A percentile compares a stretch with the other conserved stretches of the same genome.
Evolutionary conservation across 1,284 basidiomycete species (phyloP).

Genomic region (Singerocomus inundabilis): DNA sequence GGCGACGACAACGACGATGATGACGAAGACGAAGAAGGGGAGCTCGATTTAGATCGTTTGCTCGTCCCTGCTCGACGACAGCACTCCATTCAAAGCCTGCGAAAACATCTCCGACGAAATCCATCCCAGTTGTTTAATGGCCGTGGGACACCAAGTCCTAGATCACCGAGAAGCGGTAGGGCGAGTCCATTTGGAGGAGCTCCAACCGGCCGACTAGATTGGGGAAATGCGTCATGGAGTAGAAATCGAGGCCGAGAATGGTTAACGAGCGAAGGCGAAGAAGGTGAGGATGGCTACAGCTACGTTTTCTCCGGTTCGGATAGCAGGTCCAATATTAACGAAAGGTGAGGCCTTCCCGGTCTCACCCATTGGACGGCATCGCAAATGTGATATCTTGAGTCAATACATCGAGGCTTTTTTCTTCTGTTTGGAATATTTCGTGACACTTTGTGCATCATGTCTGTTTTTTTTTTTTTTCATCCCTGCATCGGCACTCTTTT

Average conservation of each 20-base stretch:
- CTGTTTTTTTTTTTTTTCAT: not conserved
- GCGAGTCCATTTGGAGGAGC: conserved; percentile 18
- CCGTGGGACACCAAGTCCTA: conserved; percentile 7
- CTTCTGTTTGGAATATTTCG: conserved; percentile 3
- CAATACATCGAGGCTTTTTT: conserved; percentile 1
- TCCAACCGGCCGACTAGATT: conserved; percentile 10
- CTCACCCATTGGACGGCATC: conserved; percentile 30
- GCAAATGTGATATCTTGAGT: conserved; percentile 10
- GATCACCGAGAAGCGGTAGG: conserved; percentile 20
- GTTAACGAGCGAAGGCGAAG: conserved; percentile 21
- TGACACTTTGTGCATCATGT: conserved; percentile 8
- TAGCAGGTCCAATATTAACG: conserved; percentile 18
- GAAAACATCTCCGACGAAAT: conserved; percentile 50
- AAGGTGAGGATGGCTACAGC: conserved; percentile 26
- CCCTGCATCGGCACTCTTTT: conserved; percentile 8
- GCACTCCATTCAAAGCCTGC: conserved; percentile 63
- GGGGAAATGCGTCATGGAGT: conserved; percentile 28
- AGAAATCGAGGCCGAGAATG: conserved; percentile 21
- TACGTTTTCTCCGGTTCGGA: conserved; percentile 13
- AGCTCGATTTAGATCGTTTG: conserved; percentile 62
- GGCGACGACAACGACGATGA: conserved; percentile 37
- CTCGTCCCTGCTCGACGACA: conserved; percentile 71
- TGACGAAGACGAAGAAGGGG: conserved; percentile 56
- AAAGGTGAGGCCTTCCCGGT: conserved; percentile 27
- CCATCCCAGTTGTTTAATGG: conserved; percentile 3